These are phyloP conservation scores for Phlebiopsis flavidoalba DNA, from an alignment of 768 basidiomycete species.

Conservation along the genomic window DNA sequence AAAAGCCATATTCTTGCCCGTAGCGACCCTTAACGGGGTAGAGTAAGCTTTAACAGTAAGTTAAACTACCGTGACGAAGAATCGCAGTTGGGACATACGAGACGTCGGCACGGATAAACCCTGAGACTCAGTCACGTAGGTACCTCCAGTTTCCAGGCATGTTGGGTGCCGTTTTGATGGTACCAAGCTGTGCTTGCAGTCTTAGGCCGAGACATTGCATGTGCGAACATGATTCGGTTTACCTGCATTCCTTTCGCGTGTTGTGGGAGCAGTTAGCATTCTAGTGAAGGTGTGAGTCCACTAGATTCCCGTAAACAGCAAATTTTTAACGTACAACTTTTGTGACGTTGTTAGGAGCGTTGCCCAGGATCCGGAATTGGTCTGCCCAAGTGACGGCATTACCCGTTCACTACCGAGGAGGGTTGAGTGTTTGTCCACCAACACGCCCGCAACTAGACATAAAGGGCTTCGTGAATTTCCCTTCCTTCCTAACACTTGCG, in stretches of 20 bases:
- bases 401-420: slow-evolving; percentile 33
- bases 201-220: background rate
- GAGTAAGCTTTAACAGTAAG: slow-evolving; percentile 14
- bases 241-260: slow-evolving; percentile 47
- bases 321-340: slow-evolving; percentile 40
- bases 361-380: slow-evolving; percentile 50
- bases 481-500: too few relatives aligned
- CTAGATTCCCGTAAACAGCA: background rate
- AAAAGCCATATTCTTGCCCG: too few relatives aligned
- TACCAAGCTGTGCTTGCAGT: slow-evolving; percentile 29
- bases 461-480: background rate
- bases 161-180: slow-evolving; percentile 42
- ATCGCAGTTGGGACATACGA: slow-evolving; percentile 26
- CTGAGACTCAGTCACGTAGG: slow-evolving; percentile 36
- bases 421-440: slow-evolving; percentile 45
- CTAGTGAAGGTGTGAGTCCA: slow-evolving; percentile 21
- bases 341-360: slow-evolving; percentile 46
- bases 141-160: slow-evolving; percentile 48
- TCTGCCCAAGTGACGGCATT: slow-evolving; percentile 47
- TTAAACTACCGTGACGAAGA: background rate
- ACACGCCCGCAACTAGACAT: slow-evolving; percentile 36
- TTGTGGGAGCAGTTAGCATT: slow-evolving; percentile 46
- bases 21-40: too few relatives aligned
- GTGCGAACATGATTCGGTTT: background rate
- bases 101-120: slow-evolving; percentile 52